Conservation (phyloP, 2,329 filamentous ascomycete genomes). For the Lachnellula arida region DNA sequence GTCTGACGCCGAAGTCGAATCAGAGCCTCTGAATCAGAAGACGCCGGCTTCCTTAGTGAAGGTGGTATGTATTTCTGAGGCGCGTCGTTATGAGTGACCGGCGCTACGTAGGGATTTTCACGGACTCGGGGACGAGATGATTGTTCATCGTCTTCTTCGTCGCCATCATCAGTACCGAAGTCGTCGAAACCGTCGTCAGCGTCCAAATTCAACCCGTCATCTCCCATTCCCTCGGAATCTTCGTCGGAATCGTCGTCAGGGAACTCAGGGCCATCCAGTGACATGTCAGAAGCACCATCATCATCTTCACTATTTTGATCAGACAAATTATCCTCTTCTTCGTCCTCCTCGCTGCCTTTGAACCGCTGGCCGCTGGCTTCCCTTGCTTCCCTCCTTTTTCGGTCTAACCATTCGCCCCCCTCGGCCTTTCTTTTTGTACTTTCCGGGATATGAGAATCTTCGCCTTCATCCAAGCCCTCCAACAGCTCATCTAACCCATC, state of each 20-base stretch:
- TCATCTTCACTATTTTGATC: conserved; percentile 27
- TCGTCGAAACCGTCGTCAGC: conserved; percentile 37
- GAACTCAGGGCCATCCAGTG: conserved; percentile 27
- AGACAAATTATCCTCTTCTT: conserved; percentile 17
- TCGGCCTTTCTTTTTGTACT: conserved; percentile 55
- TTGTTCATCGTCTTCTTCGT: conserved; percentile 27
- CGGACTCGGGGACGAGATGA: conserved; percentile 43
- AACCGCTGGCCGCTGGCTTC: conserved; percentile 4
- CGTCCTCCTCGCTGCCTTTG: conserved; percentile 3
- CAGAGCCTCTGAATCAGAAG: conserved; percentile 62
- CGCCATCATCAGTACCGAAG: conserved; percentile 35
- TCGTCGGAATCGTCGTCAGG: conserved; percentile 26
- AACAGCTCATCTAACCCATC: conserved; percentile 80
- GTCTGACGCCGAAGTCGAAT: conserved; percentile 70
- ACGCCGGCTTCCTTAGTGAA: conserved; percentile 63
- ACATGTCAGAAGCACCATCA: conserved; percentile 29
- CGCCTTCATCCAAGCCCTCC: conserved; percentile 57
- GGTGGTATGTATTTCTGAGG: conserved; percentile 85
- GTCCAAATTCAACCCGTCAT: conserved; percentile 36
- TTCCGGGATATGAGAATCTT: conserved; percentile 40
- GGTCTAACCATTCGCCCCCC: conserved; percentile 56
- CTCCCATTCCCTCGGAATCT: conserved; percentile 25
- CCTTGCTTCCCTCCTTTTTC: conserved; percentile 48
- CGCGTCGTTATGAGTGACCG: conserved; percentile 44
- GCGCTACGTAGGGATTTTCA: conserved; percentile 89